Percentiles rank a stretch among this genome's conserved stretches.
Conservation (phyloP, 225 moss, liverwort and hornwort genomes). For the Physcomitrium patens region DNA sequence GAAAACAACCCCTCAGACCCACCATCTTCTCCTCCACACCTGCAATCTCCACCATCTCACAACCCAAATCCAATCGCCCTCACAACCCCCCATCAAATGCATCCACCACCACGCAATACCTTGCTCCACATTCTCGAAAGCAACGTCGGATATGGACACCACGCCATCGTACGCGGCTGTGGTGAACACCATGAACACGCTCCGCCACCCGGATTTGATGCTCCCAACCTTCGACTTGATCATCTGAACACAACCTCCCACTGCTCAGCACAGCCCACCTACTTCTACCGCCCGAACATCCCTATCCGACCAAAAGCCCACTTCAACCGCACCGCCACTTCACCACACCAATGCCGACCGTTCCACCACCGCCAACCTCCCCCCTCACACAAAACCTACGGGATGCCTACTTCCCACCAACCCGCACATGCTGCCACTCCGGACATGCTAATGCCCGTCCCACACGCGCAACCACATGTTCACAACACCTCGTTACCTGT, state of each 20-base stretch:
- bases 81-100: too few species aligned
- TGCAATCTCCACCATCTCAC: too few species aligned
- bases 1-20: constrained; percentile 4
- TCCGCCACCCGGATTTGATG: constrained; percentile 98
- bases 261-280: constrained; percentile 15
- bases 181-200: constrained; percentile 99
- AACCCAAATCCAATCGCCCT: too few species aligned
- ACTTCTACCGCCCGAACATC: background rate
- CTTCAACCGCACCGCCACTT: background rate
- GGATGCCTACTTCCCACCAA: too few species aligned
- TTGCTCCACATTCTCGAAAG: constrained; percentile 99
- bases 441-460: too few species aligned
- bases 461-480: too few species aligned
- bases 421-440: too few species aligned
- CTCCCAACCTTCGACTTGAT: constrained; percentile 99
- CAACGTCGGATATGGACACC: constrained; percentile 91
- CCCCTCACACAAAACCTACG: too few species aligned
- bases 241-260: constrained; percentile 60
- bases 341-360: too few species aligned
- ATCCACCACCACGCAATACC: constrained; percentile 35
- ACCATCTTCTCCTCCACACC: too few species aligned
- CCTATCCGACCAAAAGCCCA: background rate
- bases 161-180: constrained; percentile 91
- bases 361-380: too few species aligned
- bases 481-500: constrained; percentile 56